These are phyloP conservation scores for Eremochloa ophiuroides DNA, from an alignment of 176 grass and related monocot genomes.

Conservation along the genomic window DNA sequence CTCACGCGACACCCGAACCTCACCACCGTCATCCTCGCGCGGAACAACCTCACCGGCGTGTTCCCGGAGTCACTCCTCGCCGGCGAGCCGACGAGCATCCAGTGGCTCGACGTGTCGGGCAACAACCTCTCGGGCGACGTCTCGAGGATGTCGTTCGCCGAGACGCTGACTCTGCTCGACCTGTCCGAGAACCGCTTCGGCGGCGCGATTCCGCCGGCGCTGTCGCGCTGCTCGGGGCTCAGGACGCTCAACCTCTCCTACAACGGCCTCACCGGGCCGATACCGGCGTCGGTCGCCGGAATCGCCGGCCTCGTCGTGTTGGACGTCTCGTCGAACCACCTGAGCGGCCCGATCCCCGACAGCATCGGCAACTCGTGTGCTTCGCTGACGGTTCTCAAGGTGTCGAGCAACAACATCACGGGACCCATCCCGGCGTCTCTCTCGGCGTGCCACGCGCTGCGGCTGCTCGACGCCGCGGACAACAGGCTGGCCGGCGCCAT, in stretches of 20 bases:
- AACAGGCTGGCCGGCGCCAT: slow-evolving; percentile 69
- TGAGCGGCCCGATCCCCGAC: slow-evolving; percentile 47
- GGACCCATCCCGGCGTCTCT: slow-evolving; percentile 64
- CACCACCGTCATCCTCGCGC: slow-evolving; percentile 44
- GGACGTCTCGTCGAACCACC: slow-evolving; percentile 72
- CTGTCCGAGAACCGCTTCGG: slow-evolving; percentile 60
- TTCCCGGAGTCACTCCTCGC: slow-evolving; percentile 36
- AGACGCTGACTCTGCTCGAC: slow-evolving; percentile 52
- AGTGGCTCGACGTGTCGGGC: slow-evolving; percentile 58
- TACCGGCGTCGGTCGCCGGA: slow-evolving; percentile 40
- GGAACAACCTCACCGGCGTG: slow-evolving; percentile 73
- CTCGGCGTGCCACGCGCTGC: slow-evolving; percentile 56
- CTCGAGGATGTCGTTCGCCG: slow-evolving; percentile 29
- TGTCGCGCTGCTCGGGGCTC: slow-evolving; percentile 51
- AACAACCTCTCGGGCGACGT: slow-evolving; percentile 83
- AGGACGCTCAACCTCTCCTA: slow-evolving; percentile 69
- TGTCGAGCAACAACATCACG: slow-evolving; percentile 76
- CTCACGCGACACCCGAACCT: slow-evolving; percentile 54
- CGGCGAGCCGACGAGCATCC: slow-evolving; percentile 35
- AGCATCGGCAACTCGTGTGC: slow-evolving; percentile 51
- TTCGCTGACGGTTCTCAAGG: slow-evolving; percentile 42
- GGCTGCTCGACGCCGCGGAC: slow-evolving; percentile 62
- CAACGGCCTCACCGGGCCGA: slow-evolving; percentile 53
- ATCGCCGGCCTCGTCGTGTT: slow-evolving; percentile 51
- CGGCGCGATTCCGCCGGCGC: slow-evolving; percentile 50